Conservation (phyloP, 106 monocot genomes). For the Apostasia shenzhenica region DNA sequence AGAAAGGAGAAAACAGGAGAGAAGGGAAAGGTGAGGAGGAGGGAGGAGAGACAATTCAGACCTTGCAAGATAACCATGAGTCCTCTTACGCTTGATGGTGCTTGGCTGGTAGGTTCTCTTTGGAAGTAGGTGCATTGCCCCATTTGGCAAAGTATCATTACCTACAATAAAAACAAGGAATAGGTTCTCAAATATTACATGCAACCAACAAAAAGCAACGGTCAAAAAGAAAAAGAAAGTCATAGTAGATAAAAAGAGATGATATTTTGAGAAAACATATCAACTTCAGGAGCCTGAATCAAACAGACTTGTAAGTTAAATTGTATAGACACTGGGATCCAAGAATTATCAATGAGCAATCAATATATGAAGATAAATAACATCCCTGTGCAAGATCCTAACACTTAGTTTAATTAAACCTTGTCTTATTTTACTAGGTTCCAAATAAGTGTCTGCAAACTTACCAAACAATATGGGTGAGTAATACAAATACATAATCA, state of each 20-base stretch:
- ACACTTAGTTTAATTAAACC: no score
- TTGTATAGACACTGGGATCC: no score
- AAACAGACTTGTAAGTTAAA: no score
- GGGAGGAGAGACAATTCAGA: slow-evolving; percentile 20
- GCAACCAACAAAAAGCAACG: neutral
- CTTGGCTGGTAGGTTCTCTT: slow-evolving; percentile 81
- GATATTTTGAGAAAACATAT: neutral
- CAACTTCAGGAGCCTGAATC: no score
- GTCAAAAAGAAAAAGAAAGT: neutral
- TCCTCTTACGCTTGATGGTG: slow-evolving; percentile 59
- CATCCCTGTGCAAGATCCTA: no score
- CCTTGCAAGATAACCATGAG: slow-evolving; percentile 72
- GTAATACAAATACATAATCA: no score
- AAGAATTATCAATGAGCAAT: no score
- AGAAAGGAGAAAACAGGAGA: no score
- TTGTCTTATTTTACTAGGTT: no score
- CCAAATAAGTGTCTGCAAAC: no score
- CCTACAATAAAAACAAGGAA: neutral
- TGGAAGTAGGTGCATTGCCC: slow-evolving; percentile 39
- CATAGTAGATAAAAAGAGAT: neutral
- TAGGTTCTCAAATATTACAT: neutral
- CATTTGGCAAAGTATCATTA: slow-evolving; percentile 33
- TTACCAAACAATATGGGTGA: no score
- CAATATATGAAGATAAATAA: no score
- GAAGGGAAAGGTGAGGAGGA: neutral